Evolutionary conservation across 2,329 filamentous ascomycete genomes (phyloP), one percentile per base, ranked within the genome.

Genomic region (Delphinella strobiligena): DNA sequence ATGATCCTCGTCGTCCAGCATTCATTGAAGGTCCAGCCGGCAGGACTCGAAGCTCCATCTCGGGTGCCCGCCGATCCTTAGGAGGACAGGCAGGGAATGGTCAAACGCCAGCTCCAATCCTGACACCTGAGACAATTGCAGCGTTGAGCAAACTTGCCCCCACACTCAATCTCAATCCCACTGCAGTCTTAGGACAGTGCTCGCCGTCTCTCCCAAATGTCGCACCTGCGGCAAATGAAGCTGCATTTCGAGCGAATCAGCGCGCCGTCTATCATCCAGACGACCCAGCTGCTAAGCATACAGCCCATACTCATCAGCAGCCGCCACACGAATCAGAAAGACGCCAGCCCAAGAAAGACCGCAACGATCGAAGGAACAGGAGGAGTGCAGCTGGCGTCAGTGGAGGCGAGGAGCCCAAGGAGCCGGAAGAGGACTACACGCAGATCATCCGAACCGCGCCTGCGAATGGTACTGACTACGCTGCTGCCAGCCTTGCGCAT

Each of bases 1-100:
- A 71, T 51, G 64, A 68, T 49, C 62, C 64, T 22, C 61, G 61
- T 40, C 57, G 57, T 19, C 66, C 66, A 24, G 36, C 36, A 2
- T 41, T 41, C 22, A 35, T 43, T 12, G 36, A 43, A 16, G 15
- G 24, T 31, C 7, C 7, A 27, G n/a, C n/a, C n/a, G 22, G 22
- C 22, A 27, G 7, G 12, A 12, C 22, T 27, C 22, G 12, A 27
- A 27, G 22, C 12, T 12, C 27, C n/a, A 10, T n/a, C n/a, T n/a
- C n/a, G n/a, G 34, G 24, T 8, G 31, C 15, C 4, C 31, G 33
- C 2, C 33, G 17, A 15, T 14, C 29, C 3, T 22, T 18, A n/a
- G 30, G 19, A 14, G 40, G 36, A 4, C 7, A 7, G 12, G 7
- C 22, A 27, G 14, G 35, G n/a, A 34, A 34, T 15, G 34, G 40